Base-by-base conservation (phyloP, 345 rosid genomes). In the Passiflora organensis region DNA sequence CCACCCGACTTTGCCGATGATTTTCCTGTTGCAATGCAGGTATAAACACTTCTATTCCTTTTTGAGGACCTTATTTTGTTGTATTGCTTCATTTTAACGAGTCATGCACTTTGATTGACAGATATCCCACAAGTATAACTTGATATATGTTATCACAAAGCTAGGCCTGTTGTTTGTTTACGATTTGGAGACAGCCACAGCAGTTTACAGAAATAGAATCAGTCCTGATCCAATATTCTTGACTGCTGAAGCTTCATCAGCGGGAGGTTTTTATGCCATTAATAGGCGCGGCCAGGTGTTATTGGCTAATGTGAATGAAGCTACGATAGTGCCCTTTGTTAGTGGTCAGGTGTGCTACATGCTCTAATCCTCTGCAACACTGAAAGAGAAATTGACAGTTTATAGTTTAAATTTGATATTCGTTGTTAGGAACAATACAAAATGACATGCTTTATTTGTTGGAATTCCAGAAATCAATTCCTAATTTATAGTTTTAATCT, bases 21-120 rank as follows among this genome's bases (percentile, higher is more conserved):
- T 69, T 93, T 93, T 65, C 99, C 99, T 41, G 97, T 93, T 24
- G 96, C 97, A 21, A 93, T 93, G 99, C 97, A 93, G 96, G 99
- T 93, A 59, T 24, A 48, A 11, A 5, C 56, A n/a, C n/a, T n/a
- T n/a, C n/a, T n/a, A n/a, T n/a, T 24, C 64, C 45, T 5, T 10
- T 36, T n/a, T n/a, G n/a, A 5, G 21, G 3, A 1, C n/a, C n/a
- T n/a, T n/a, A n/a, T n/a, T 41, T 10, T 41, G 13, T 41, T 8
- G n/a, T 41, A 41, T 12, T 2, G 8, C 5, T 28, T 28, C 34
- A 28, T 0, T 43, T 42, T 10, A n/a, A 5, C 32, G 37, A 55
- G 19, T 54, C 41, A 13, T 47, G 9, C 5, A 24, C 8, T 43
- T 43, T 51, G 18, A 42, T 65, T 47, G 76, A 74, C 86, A 94